Percentiles rank a stretch among this genome's conserved stretches.
Conservation (phyloP, 2,329 filamentous ascomycete species). For the Venturia carpophila region DNA sequence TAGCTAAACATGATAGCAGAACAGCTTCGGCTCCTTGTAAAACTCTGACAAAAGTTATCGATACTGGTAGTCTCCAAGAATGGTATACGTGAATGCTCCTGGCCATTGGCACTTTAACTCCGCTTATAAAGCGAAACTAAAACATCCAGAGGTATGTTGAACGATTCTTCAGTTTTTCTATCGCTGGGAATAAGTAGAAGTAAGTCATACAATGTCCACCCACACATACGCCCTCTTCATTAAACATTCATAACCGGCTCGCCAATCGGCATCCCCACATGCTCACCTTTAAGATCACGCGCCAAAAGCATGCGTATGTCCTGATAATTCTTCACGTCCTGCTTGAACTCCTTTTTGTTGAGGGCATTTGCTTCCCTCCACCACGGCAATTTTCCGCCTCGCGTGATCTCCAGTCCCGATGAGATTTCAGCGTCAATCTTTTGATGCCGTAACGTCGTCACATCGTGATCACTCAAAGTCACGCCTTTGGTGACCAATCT, state of each 20-base stretch:
- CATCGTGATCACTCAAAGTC: background rate
- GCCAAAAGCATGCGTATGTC: background rate
- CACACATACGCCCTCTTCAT: background rate
- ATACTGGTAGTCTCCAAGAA: too few relatives aligned
- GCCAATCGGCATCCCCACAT: background rate
- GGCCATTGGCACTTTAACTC: too few relatives aligned
- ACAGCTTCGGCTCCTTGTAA: too few relatives aligned
- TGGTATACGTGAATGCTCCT: too few relatives aligned
- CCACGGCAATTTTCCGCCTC: background rate
- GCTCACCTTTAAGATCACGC: background rate
- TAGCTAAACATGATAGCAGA: too few relatives aligned
- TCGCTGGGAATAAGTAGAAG: background rate
- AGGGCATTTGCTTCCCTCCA: conserved; percentile 2
- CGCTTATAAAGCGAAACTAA: too few relatives aligned
- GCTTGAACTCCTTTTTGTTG: background rate
- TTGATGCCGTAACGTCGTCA: background rate
- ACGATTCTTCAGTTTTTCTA: background rate
- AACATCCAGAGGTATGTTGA: too few relatives aligned
- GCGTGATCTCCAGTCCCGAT: background rate
- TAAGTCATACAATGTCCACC: background rate
- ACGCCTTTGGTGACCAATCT: background rate
- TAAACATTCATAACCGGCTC: conserved; percentile 4
- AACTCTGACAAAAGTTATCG: too few relatives aligned
- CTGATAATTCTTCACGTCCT: background rate
- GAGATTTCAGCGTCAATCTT: background rate